Conservation (phyloP, 495 filamentous ascomycete species). For the Annulohypoxylon stygium region DNA sequence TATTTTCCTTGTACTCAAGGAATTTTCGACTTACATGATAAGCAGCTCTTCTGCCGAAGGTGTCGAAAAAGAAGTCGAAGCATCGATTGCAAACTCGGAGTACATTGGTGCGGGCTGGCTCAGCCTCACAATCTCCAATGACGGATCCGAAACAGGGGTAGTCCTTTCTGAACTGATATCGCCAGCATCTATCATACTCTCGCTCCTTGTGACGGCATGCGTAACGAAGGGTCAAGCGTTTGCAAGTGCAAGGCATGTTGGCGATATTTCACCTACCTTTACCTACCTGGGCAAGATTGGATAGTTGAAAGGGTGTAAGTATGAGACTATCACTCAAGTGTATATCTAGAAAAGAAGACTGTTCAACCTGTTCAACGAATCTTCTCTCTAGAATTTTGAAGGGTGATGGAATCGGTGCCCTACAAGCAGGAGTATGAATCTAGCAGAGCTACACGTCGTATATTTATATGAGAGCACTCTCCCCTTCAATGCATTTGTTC, state of each 20-base stretch:
- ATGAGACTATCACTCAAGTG: slow-evolving; percentile 11
- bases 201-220: slow-evolving; percentile 45
- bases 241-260: slow-evolving; percentile 42
- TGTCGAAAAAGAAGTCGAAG: slow-evolving; percentile 25
- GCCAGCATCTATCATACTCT: slow-evolving; percentile 33
- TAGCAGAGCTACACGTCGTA: background rate
- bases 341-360: slow-evolving; percentile 22
- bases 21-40: slow-evolving; percentile 30
- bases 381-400: background rate
- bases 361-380: background rate
- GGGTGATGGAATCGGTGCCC: background rate
- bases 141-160: slow-evolving; percentile 13
- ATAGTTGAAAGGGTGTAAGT: background rate
- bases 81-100: slow-evolving; percentile 38
- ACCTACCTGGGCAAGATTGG: background rate
- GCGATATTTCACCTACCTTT: slow-evolving; percentile 1
- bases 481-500: background rate
- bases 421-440: background rate
- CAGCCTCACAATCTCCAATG: slow-evolving; percentile 11
- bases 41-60: slow-evolving; percentile 34
- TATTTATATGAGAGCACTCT: slow-evolving; percentile 21
- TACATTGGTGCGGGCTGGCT: background rate
- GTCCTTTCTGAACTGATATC: slow-evolving; percentile 16
- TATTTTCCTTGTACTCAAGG: slow-evolving; percentile 39
- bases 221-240: slow-evolving; percentile 35